Base-by-base conservation (phyloP, 2,329 filamentous ascomycete genomes). In the Xylariaceae sp. region DNA sequence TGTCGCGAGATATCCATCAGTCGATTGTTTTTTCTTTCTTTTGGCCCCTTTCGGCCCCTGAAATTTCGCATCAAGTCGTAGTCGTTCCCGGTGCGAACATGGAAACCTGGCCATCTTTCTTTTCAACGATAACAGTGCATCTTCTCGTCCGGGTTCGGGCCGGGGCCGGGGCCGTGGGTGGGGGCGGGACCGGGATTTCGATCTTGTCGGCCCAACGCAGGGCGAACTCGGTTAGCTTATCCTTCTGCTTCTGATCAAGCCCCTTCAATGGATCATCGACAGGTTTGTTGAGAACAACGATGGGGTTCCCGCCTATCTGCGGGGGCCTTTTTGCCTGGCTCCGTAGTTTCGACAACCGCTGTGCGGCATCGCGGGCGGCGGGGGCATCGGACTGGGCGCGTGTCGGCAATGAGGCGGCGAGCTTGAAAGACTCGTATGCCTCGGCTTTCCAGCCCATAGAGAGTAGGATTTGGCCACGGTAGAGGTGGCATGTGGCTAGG, bases 401-500 rank as follows among this genome's bases (percentile, higher is more conserved):
- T 0, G 55, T 7, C 1, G 53, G 18, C 11, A 44, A 18, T 3
- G 13, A 55, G 0, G 63, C 58, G 0, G 67, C 66, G 13, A 45
- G 44, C 9, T 15, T 44, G 35, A 66, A 70, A 6, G 62, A 63
- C 1, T 57, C 41, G 7, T 56, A 56, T 0, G 68, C 68, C 8
- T 63, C 65, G 2, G n/a, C 1, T 13, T 62, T 53, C 17, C 41
- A 37, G 2, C 56, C 44, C 23, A 67, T 55, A 9, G 51, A 65
- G 4, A 58, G 15, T 3, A 67, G 49, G 8, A 62, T 54, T 8
- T 67, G 63, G 1, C 68, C 68, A 8, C 62, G 58, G 23, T 65
- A 64, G 0, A 68, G 51, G 39, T 68, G 60, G 45, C 66, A 68
- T 17, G 56, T 63, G 2, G 66, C 63, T 8, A 70, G 60, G n/a